A percentile compares a stretch with the other conserved stretches of the same genome.
Evolutionary conservation across 257 asterid genomes (phyloP).

Genomic region (Verbascum thapsus): DNA sequence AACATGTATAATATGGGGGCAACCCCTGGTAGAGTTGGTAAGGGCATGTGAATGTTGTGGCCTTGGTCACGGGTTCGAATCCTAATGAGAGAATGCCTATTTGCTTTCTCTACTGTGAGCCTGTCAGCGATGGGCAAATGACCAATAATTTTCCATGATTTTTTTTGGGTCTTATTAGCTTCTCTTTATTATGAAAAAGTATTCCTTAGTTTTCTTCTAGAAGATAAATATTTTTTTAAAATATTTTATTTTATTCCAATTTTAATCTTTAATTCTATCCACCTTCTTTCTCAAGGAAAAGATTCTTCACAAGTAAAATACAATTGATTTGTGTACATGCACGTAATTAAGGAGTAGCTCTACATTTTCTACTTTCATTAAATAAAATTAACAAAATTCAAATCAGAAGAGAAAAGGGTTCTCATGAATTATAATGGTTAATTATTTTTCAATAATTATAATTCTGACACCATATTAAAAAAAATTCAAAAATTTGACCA

Average conservation of each 20-base stretch:
- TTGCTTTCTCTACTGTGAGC: too few relatives aligned
- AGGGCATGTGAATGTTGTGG: too few relatives aligned
- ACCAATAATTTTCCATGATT: background rate
- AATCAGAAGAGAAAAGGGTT: background rate
- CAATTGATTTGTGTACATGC: slow-evolving; percentile 25
- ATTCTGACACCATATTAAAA: too few relatives aligned
- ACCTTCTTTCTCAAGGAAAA: slow-evolving; percentile 12
- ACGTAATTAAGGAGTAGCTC: background rate
- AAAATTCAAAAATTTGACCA: background rate
- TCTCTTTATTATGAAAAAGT: background rate
- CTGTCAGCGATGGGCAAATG: too few relatives aligned
- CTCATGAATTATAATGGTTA: too few relatives aligned
- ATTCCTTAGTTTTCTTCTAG: background rate
- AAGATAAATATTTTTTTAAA: too few relatives aligned
- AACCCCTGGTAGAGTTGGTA: too few relatives aligned
- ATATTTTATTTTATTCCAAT: too few relatives aligned
- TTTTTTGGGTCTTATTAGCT: background rate
- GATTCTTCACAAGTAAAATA: slow-evolving; percentile 36
- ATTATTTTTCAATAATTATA: too few relatives aligned
- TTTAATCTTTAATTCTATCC: background rate
- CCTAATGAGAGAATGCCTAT: too few relatives aligned
- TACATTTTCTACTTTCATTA: too few relatives aligned
- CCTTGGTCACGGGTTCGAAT: too few relatives aligned
- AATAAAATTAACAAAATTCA: background rate
- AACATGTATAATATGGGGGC: background rate